Evolutionary conservation across 257 asterid species (phyloP), one percentile per base, ranked within the genome.

Genomic region (Eucommia ulmoides): DNA sequence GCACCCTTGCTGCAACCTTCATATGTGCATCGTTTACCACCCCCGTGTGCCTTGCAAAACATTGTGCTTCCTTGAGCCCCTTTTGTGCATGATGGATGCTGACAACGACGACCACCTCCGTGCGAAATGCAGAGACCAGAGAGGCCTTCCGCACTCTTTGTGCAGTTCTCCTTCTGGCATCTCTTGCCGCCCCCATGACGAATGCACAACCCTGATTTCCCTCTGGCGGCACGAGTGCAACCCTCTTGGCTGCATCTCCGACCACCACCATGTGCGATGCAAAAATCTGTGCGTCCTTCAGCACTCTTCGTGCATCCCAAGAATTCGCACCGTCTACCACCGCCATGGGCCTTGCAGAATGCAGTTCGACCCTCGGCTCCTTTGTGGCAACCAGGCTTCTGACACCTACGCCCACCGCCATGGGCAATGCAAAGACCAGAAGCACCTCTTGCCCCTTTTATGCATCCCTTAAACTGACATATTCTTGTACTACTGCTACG

Each of bases 321-420:
- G 63, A 23, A 72, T 49, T 88, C 94, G 56, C 97, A 88, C 47
- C 97, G 68, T 8, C 95, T 80, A 41, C 97, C 97, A 19, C 97
- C 97, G 49, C 95, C 97, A 25, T 88, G 97, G 45, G 95, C 95
- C 74, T 88, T 88, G 75, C 97, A 88, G 70, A 79, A 88, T 18
- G 97, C 97, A 35, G 97, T 88, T 56, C 92, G 84, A 18, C 97
- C 94, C 69, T 88, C 97, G 0, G 97, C 95, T 58, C 97, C 97
- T 65, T 84, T 88, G 45, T 71, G 72, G 75, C 97, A 88, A 56
- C 91, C 86, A 18, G 60, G 35, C 29, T 88, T 88, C 74, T 81
- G 94, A 60, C 97, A 88, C 68, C 97, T 71, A 47, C 88, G 92
- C 19, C 97, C 97, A 45, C 97, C 97, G 19, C 95, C 97, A 58